Evolutionary conservation across 1,284 basidiomycete species (phyloP), one percentile per base, ranked within the genome.

Genomic region (Ustilago shanxiensis): DNA sequence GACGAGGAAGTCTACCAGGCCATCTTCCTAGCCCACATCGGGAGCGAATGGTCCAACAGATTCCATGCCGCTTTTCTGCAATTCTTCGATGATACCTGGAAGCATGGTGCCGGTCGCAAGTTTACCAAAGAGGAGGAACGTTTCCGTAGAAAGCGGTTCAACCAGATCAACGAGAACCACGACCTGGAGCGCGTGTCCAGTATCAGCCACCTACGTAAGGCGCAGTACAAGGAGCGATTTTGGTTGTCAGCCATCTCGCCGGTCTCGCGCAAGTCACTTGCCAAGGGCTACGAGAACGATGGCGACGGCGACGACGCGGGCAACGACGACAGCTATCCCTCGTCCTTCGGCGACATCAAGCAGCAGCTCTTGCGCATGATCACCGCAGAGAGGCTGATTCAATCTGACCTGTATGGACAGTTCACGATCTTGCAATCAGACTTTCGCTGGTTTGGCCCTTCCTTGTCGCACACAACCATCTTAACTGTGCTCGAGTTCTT

Each of bases 1-100:
- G 63, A 66, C 20, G 56, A 59, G 35, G 49, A 66, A 31, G 52
- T 66, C n/a, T 52, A 49, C 26, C 50, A 60, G 51, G 63, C 63
- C 37, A 66, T 66, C 33, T 60, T 66, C 29, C 24, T 66, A 13
- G 56, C 57, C 18, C 45, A 59, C 26, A 45, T 66, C 1, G 63
- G 49, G 18, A 58, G 45, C n/a, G 11, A 8, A 3, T 66, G 55
- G 55, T 50, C 63, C 51, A 47, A 66, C 33, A 39, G 33, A 31
- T 54, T 54, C 20, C 33, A 54, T 33, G 20, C 6, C 41, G 41
- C 41, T 5, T 44, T 44, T 14, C 6, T 16, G 20, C 41, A 16
- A 44, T 44, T 44, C 41, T 44, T 44, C 14, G 41, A 44, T 14
- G 41, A 44, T 6, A 44, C 41, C 41, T 44, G 41, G 41, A 44